Evolutionary conservation across 164 flowering plant genomes (phyloP).

Genomic region (Aristolochia fimbriata): DNA sequence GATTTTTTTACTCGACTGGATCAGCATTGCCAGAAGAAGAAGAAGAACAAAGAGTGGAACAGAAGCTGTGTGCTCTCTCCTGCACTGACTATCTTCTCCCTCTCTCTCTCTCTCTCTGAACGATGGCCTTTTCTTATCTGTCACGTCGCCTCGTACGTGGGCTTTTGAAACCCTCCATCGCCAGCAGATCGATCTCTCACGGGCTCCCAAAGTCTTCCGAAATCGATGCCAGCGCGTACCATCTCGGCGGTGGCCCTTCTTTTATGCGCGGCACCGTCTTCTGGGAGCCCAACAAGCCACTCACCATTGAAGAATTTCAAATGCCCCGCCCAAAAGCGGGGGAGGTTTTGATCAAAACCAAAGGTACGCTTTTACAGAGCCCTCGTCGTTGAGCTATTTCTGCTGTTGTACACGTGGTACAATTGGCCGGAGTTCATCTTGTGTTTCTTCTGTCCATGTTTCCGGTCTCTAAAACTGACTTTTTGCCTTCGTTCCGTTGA

Average conservation of each 20-base stretch:
- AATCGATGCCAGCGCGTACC: conserved; percentile 18
- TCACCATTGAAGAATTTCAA: conserved; percentile 76
- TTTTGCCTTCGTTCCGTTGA: background rate
- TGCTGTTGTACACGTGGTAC: no score
- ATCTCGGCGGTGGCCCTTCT: conserved; percentile 44
- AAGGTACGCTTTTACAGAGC: conserved; percentile 29
- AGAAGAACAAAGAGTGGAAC: no score
- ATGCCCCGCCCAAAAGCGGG: conserved; percentile 93
- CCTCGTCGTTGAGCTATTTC: no score
- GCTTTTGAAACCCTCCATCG: background rate
- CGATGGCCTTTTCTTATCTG: background rate
- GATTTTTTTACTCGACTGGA: no score
- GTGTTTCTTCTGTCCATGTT: background rate
- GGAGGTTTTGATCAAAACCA: conserved; percentile 85
- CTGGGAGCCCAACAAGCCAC: conserved; percentile 65
- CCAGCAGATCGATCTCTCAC: conserved; percentile 1
- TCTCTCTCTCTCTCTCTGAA: background rate
- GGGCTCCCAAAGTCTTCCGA: background rate
- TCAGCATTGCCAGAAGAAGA: no score
- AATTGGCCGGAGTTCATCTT: background rate
- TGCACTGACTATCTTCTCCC: no score
- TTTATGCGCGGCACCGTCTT: conserved; percentile 83
- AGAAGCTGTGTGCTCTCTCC: no score
- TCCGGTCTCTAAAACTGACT: background rate
- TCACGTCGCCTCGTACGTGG: background rate